phyloP scores from a whole-genome alignment of 768 basidiomycete species.

The Macrolepiota dolichaula region DNA sequence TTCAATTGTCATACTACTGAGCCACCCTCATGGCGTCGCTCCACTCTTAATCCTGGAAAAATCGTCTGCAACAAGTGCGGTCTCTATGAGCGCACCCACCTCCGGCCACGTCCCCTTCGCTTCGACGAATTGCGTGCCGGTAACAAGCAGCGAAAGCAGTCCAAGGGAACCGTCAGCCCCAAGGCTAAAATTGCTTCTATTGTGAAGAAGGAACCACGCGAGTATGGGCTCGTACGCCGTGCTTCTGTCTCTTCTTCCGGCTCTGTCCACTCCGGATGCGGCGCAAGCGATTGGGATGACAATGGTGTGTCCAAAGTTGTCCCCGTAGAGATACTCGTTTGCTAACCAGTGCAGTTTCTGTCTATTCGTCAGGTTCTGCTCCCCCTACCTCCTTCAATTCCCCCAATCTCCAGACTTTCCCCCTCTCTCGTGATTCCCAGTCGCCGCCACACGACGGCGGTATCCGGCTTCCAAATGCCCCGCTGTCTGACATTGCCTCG shows the following conservation, averaged over 20 bases:
- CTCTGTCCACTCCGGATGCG: conserved; percentile 53
- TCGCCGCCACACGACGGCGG: conserved; percentile 43
- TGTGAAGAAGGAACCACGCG: conserved; percentile 66
- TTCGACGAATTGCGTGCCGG: conserved; percentile 87
- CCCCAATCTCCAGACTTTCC: conserved; percentile 54
- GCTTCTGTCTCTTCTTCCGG: conserved; percentile 61
- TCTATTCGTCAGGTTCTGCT: conserved; percentile 58
- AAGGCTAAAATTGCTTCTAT: conserved; percentile 31
- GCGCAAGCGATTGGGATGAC: conserved; percentile 81
- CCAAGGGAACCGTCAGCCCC: conserved; percentile 32
- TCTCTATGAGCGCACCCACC: conserved; percentile 85
- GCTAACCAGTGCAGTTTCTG: conserved; percentile 34
- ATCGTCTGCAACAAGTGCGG: conserved; percentile 96
- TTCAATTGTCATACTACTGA: conserved; percentile 93
- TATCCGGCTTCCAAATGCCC: conserved; percentile 73
- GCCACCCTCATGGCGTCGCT: conserved; percentile 84
- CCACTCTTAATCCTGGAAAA: conserved; percentile 86
- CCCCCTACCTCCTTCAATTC: conserved; percentile 67
- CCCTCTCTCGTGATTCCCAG: conserved; percentile 52
- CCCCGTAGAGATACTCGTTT: conserved; percentile 15
- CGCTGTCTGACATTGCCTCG: conserved; percentile 66
- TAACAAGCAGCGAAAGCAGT: conserved; percentile 73
- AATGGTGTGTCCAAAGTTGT: conserved; percentile 46
- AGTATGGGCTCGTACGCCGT: conserved; percentile 50
- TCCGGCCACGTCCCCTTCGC: conserved; percentile 77